Base-by-base conservation (phyloP, 306 rosid genomes). In the Parietaria judaica region DNA sequence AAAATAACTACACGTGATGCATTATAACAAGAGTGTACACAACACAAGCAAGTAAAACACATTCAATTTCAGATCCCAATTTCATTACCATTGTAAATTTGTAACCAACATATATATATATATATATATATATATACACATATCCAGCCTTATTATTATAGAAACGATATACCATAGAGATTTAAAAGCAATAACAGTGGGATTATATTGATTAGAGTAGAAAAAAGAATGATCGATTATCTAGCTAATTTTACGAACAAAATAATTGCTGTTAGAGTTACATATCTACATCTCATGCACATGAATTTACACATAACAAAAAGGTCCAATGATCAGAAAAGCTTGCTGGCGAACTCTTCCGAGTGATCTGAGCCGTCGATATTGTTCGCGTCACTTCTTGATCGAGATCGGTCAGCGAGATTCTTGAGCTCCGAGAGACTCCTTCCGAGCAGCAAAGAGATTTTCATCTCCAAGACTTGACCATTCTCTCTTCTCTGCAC, bases 311-410 rank as follows among this genome's bases (percentile, higher is more conserved):
- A 46, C 11, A 8, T 7, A 46, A 71, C 72, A 76, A 63, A 82
- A 84, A 52, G 76, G 31, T 35, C 17, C 31, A 56, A 4, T 15
- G 5, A 8, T 75, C 76, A 81, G 68, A 83, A 89, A 64, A 81
- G 82, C 66, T 85, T 89, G 85, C 90, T 78, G 51, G 86, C 96
- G 61, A 71, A 77, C 54, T 80, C 89, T 60, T 83, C 72, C 4
- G 36, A 68, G 8, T 36, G 37, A 16, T 64, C 48, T 8, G 14
- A 8, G 14, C 8, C 44, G 37, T 56, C 44, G 14, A 36, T 70
- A 38, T 61, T 34, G 23, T 53, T 23, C 6, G 31, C 11, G 11
- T 11, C 11, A 15, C 36, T 53, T 36, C 57, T 56, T 13, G 86
- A 73, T 3, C 14, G 11, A 43, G 70, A 44, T 11, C 36, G 35